Base-by-base conservation (phyloP, 176 grass and related monocot species). In the Oryza punctata region DNA sequence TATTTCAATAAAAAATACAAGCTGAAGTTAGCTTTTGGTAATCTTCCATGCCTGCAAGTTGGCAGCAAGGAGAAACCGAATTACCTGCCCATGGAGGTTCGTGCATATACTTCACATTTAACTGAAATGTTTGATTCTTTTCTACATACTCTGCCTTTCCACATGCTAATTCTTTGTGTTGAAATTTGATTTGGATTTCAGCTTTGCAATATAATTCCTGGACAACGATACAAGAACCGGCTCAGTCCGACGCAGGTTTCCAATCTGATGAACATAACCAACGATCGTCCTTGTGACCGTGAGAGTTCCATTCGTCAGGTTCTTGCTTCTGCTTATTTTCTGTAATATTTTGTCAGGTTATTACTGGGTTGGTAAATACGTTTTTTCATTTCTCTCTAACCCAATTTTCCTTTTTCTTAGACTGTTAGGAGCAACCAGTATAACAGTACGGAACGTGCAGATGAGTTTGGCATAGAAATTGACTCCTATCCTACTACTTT, bases 61-160 rank as follows among this genome's bases (percentile, higher is more conserved):
- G 93, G 96, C 12, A 93, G 30, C 28, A 84, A 90, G 3, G 67
- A 91, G 47, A 93, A 24, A 60, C 83, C 82, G 6, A 95, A 72
- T 38, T 98, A 95, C 79, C 76, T 98, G 7, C 96, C 93, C 12
- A 90, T 98, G 85, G 93, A 98, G 87, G 96, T 95, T 79, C 30
- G 29, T 60, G 25, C 76, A n/a, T 45, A 57, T 79, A 78, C 35
- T 78, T 70, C 12, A 84, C 67, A n/a, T 86, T 76, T 54, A 47
- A 60, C 32, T 60, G 73, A 50, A 12, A 28, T 7, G n/a, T 40
- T 15, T 0, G 68, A 73, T 50, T 37, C 3, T 77, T 38, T 19
- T 32, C 5, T n/a, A 26, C 1, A 65, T 18, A 26, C 19, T 9
- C 61, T 63, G 72, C 6, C 15, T 14, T 69, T 59, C 8, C 27